A percentile compares a stretch with the other conserved stretches of the same genome.
Evolutionary conservation across 148 eudicot genomes (phyloP).

Genomic region (Mesembryanthemum crystallinum): DNA sequence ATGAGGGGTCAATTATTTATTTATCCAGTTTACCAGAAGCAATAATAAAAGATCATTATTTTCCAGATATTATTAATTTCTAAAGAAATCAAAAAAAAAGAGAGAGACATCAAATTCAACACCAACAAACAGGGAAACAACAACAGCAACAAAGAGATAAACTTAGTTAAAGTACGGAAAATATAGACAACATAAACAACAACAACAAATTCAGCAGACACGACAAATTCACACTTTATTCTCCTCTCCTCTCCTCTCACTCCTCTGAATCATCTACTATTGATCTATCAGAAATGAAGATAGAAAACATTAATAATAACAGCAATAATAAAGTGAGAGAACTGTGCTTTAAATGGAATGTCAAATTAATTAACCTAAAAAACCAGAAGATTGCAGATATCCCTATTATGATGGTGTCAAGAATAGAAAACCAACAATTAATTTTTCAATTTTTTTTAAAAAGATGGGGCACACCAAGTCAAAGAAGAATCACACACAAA

Average conservation of each 20-base stretch:
- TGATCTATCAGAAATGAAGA: conserved; percentile 10
- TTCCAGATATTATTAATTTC: background rate
- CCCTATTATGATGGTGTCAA: conserved; percentile 10
- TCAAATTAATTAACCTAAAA: conserved; percentile 4
- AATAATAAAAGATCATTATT: background rate
- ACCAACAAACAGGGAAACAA: background rate
- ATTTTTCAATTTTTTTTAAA: no score
- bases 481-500: conserved; percentile 30
- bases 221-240: conserved; percentile 45
- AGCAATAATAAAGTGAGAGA: conserved; percentile 5
- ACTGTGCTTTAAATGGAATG: conserved; percentile 24
- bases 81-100: conserved; percentile 6
- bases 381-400: conserved; percentile 4
- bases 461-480: conserved; percentile 35
- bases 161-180: conserved; percentile 10
- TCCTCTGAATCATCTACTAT: background rate
- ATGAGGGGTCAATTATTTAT: conserved; percentile 19
- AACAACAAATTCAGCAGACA: conserved; percentile 21
- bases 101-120: conserved; percentile 3
- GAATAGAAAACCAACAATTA: conserved; percentile 21
- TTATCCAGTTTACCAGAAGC: background rate
- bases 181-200: background rate
- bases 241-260: no score
- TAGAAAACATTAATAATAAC: conserved; percentile 17
- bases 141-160: conserved; percentile 9